Evolutionary conservation across 345 rosid species (phyloP), one percentile per base, ranked within the genome.

Genomic region (Populus nigra): DNA sequence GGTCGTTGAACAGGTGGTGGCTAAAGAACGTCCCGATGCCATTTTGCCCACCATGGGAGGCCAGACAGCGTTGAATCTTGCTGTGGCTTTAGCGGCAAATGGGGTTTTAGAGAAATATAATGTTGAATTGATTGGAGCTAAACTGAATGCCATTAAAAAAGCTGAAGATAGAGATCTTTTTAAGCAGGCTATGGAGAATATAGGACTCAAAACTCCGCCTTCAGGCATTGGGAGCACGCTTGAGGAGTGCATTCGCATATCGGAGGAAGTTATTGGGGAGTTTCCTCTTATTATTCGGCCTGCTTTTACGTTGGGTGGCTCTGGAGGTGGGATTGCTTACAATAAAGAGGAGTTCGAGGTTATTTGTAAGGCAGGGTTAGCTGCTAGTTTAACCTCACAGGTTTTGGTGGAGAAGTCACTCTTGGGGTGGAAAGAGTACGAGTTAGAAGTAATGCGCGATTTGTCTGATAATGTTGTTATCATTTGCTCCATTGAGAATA

Each of bases 391-490:
- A 67, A 92, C 97, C 12, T 84, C 91, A 16, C 99, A 93, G 79
- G 96, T 96, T 53, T 84, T 96, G 80, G 99, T 96, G 73, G 99
- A 96, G 93, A 93, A 96, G 74, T 96, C 99, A 0, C 80, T 96
- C 84, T 78, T 96, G 78, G 99, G 99, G 35, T 96, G 97, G 98
- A 96, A 96, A 80, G 98, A 96, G 62, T 96, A 92, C 53, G 99
- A 96, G 87, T 92, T 93, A 78, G 99, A 96, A 81, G 99, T 96
- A 1, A 96, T 96, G 99, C 88, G 97, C 65, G 99, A 96, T 73
- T 90, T 93, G 77, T 98, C 99, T 62, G 99, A 96, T 80, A 96
- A 96, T 84, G 99, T 96, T 59, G 98, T 96, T 33, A 93, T 96
- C 16, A 96, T 96, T 38, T 96, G 99, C 79, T 93, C 98, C 1